Percentiles rank a stretch among this genome's conserved stretches.
These are phyloP conservation scores for Neonectria coccinea DNA, from an alignment of 2,329 filamentous ascomycete genomes.

Conservation along the genomic window DNA sequence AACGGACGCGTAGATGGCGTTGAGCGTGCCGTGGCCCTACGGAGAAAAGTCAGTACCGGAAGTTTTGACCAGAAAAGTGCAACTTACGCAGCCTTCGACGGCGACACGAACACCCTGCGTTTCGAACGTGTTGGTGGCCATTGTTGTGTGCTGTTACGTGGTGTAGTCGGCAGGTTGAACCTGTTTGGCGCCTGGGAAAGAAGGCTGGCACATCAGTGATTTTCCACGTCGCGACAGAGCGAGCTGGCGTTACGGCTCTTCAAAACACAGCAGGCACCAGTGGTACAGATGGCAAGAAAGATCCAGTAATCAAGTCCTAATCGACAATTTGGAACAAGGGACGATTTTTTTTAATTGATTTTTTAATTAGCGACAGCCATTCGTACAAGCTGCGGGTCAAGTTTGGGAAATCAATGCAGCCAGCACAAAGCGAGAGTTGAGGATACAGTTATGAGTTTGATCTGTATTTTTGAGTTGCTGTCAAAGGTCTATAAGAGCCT, in stretches of 20 bases:
- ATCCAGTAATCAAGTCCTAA: neutral
- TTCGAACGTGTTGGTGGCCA: conserved; percentile 50
- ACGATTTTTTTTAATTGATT: neutral
- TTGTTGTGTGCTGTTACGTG: conserved; percentile 33
- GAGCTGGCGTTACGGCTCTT: neutral
- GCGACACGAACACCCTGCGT: conserved; percentile 76
- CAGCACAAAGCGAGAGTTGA: neutral
- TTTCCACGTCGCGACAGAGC: neutral
- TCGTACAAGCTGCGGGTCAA: neutral
- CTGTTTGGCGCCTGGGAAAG: conserved; percentile 32
- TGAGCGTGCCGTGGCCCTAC: conserved; percentile 89
- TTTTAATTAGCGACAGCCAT: neutral
- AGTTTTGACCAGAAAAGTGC: neutral
- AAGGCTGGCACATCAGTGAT: conserved; percentile 12
- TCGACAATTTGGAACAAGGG: neutral
- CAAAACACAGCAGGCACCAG: neutral
- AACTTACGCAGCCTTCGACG: conserved; percentile 84
- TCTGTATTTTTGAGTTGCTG: neutral
- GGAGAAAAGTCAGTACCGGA: conserved; percentile 35
- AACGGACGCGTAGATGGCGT: conserved; percentile 90
- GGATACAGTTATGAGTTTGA: neutral
- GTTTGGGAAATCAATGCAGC: neutral
- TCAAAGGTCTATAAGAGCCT: neutral
- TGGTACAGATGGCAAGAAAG: neutral
- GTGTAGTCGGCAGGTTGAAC: conserved; percentile 35